A percentile compares a stretch with the other conserved stretches of the same genome.
Evolutionary conservation across 495 filamentous ascomycete genomes (phyloP).

Genomic region (Lineolata rhizophorae): DNA sequence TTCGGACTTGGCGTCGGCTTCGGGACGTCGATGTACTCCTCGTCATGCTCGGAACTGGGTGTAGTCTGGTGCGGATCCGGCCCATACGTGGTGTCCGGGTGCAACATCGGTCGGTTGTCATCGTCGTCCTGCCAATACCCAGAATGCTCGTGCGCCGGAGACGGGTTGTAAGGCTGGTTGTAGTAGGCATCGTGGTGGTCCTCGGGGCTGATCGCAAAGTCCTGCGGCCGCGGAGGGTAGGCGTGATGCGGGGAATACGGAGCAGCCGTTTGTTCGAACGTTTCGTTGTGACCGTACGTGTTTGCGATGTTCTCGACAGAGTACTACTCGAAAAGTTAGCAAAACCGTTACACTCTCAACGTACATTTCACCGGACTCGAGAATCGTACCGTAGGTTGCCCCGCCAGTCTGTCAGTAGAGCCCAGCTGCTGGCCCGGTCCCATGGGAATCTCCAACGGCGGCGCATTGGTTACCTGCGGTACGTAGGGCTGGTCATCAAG

Average conservation of each 20-base stretch:
- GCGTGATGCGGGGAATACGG: constrained; percentile 16
- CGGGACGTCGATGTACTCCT: constrained; percentile 13
- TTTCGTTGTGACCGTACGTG: constrained; percentile 47
- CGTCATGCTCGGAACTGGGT: constrained; percentile 17
- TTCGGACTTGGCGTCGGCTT: constrained; percentile 28
- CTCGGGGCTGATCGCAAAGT: constrained; percentile 60
- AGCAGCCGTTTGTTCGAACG: constrained; percentile 34
- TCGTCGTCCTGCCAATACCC: constrained; percentile 29
- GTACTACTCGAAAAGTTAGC: constrained; percentile 26
- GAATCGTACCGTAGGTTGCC: constrained; percentile 11
- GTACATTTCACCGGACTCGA: neutral
- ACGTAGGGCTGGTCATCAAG: too few species aligned
- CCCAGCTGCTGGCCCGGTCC: constrained; percentile 12
- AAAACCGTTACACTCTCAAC: neutral
- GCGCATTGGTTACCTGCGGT: too few species aligned
- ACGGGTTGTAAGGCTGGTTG: constrained; percentile 57
- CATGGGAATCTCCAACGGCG: constrained; percentile 13
- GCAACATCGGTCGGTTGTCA: constrained; percentile 39
- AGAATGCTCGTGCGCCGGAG: constrained; percentile 27
- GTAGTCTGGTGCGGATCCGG: constrained; percentile 23
- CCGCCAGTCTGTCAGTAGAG: constrained; percentile 11
- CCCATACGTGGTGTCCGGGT: constrained; percentile 30
- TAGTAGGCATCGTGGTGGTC: constrained; percentile 76
- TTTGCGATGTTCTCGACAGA: constrained; percentile 58
- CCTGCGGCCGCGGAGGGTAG: constrained; percentile 23